Base-by-base conservation (phyloP, 2,329 filamentous ascomycete genomes). In the Diaporthe amygdali region DNA sequence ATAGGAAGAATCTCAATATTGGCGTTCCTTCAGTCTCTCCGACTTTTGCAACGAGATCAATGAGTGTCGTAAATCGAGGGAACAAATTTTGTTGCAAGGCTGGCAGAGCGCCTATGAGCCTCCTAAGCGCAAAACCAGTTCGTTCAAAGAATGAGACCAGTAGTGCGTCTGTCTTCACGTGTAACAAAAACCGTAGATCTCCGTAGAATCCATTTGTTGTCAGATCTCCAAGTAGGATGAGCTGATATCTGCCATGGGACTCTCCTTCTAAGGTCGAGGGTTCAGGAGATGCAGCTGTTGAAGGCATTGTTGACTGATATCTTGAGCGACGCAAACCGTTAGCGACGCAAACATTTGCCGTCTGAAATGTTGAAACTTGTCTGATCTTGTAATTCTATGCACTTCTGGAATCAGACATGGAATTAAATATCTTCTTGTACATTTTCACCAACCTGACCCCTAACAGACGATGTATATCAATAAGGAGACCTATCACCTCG, bases 91-190 rank as follows among this genome's bases (percentile, higher is more conserved):
- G 37, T 5, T 61, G 22, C 17, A 27, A 41, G 30, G 55, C 39
- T 14, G 55, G 55, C 8, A 61, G 55, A 25, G 55, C n/a, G 25
- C 37, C 55, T 20, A 61, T 61, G 37, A 25, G 15, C 17, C 30
- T 37, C 6, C 55, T 25, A 9, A 61, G 55, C 15, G 55, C 55
- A 32, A 61, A 61, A 10, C 55, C 37, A 30, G 55, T 30, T 6
- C 55, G 55, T 20, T 61, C 55, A 44, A 61, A 61, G 25, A 61
- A 61, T 44, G 55, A 61, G 17, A 61, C 55, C 15, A 61, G 55
- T 20, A 61, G 55, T 30, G 37, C 37, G 15, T 61, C 55, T 4
- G 22, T 30, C 37, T 61, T 61, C 25, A 61, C 39, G 25, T 61
- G 55, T 25, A 61, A n/a, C 20, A 61, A 37, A 30, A 25, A 41